phyloP scores from a whole-genome alignment of 2,329 filamentous ascomycete species.

The Aspergillus pseudotamarii region DNA sequence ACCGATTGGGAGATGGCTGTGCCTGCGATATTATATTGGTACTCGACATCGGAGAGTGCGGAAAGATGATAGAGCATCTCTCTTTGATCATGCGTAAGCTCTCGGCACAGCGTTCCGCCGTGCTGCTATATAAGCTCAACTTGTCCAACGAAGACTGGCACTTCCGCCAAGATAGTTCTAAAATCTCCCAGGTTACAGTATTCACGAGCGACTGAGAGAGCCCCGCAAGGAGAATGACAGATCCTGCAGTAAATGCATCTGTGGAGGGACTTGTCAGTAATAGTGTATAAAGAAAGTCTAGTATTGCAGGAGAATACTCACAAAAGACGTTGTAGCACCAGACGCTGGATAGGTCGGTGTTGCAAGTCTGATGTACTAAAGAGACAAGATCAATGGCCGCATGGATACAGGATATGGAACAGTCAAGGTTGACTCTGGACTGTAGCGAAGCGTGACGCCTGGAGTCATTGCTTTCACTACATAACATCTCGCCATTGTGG shows the following conservation, averaged over 20 bases:
- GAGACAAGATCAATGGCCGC: background rate
- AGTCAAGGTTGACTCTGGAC: background rate
- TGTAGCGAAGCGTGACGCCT: background rate
- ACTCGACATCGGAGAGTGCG: background rate
- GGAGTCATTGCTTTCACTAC: background rate
- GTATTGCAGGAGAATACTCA: background rate
- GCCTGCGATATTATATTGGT: background rate
- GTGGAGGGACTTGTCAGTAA: background rate
- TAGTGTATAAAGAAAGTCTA: too few species aligned
- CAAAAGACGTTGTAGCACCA: background rate
- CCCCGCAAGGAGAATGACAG: background rate
- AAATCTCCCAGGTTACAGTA: background rate
- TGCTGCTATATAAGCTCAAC: background rate
- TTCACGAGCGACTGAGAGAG: background rate
- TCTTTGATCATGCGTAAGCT: background rate
- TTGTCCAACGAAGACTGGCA: background rate
- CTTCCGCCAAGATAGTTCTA: background rate
- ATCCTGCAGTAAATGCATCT: background rate
- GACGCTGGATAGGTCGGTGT: background rate
- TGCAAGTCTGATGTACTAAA: background rate
- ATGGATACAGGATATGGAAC: background rate
- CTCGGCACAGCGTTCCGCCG: background rate
- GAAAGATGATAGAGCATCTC: background rate
- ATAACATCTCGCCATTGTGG: background rate
- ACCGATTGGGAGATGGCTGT: background rate